Percentiles rank a stretch among this genome's conserved stretches.
These are phyloP conservation scores for Rutstroemia sp. DNA, from an alignment of 2,329 filamentous ascomycete species.

Conservation along the genomic window DNA sequence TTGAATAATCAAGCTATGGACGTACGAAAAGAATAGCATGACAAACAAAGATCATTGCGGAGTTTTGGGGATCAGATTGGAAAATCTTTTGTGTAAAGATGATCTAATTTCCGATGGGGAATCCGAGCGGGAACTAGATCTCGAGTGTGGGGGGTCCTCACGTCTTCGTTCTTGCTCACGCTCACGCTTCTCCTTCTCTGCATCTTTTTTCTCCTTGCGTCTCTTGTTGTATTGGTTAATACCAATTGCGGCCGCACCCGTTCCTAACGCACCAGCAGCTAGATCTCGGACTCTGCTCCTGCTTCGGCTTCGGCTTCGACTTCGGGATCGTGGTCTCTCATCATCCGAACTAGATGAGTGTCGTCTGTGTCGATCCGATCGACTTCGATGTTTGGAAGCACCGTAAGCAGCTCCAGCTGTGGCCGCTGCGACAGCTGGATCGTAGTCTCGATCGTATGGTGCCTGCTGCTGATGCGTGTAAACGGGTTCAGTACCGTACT, in stretches of 20 bases:
- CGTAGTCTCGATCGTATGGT: slow-evolving; percentile 20
- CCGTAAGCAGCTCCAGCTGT: slow-evolving; percentile 21
- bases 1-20: slow-evolving; percentile 1
- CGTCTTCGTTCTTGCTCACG: slow-evolving; percentile 29
- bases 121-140: slow-evolving; percentile 25
- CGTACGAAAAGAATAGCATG: background rate
- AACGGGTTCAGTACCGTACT: slow-evolving; percentile 55
- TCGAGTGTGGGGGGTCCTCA: slow-evolving; percentile 29
- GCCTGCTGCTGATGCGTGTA: slow-evolving; percentile 31
- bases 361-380: slow-evolving; percentile 13
- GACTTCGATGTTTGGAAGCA: slow-evolving; percentile 19
- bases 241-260: slow-evolving; percentile 54
- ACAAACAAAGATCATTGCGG: background rate
- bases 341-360: slow-evolving; percentile 22
- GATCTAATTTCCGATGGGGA: slow-evolving; percentile 27
- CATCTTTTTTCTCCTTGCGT: slow-evolving; percentile 29
- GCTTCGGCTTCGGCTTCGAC: slow-evolving; percentile 22
- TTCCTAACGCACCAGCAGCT: slow-evolving; percentile 46
- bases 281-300: slow-evolving; percentile 48
- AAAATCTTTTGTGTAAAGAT: slow-evolving; percentile 24
- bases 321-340: slow-evolving; percentile 16
- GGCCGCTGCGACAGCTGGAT: slow-evolving; percentile 20
- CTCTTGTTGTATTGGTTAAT: slow-evolving; percentile 52
- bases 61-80: slow-evolving; percentile 25
- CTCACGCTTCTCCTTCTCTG: slow-evolving; percentile 21